Conservation (phyloP, 2,329 filamentous ascomycete genomes). For the Triangularia verruculosa region DNA sequence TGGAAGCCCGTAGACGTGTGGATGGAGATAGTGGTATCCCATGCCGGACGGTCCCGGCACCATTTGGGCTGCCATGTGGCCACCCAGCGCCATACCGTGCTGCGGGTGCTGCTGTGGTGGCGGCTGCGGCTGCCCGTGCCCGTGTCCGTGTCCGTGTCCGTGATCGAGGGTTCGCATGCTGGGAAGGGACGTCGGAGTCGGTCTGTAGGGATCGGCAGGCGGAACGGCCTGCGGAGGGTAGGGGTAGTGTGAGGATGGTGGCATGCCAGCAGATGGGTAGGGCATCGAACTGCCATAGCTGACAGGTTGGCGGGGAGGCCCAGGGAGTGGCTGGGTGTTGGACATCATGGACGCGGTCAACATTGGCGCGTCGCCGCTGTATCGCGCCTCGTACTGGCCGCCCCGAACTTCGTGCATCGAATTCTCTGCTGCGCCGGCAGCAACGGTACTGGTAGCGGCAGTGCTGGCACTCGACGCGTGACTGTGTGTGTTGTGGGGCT, state of each 20-base stretch:
- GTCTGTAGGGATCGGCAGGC: conserved; percentile 38
- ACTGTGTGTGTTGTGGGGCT: conserved; percentile 10
- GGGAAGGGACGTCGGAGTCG: conserved; percentile 39
- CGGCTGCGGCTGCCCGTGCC: conserved; percentile 26
- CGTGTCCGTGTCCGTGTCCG: conserved; percentile 31
- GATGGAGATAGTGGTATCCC: conserved; percentile 43
- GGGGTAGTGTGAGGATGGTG: conserved; percentile 24
- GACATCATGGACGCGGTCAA: conserved; percentile 26
- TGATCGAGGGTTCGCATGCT: conserved; percentile 45
- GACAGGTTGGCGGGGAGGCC: conserved; percentile 26
- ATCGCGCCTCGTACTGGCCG: conserved; percentile 25
- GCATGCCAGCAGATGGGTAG: conserved; percentile 26
- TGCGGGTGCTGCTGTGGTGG: conserved; percentile 27
- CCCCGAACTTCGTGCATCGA: conserved; percentile 9
- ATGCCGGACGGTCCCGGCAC: conserved; percentile 39
- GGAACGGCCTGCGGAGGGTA: conserved; percentile 24
- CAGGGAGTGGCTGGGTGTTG: conserved; percentile 26
- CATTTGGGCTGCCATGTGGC: conserved; percentile 36
- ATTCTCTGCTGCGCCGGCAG: conserved; percentile 8
- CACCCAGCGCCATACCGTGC: conserved; percentile 37
- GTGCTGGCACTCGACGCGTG: conserved; percentile 13
- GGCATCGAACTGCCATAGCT: conserved; percentile 26
- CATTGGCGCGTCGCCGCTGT: conserved; percentile 25
- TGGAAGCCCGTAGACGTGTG: conserved; percentile 44
- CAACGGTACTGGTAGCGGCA: conserved; percentile 1